Evolutionary conservation across 2,329 filamentous ascomycete species (phyloP).

Genomic region (Dactylella cylindrospora): DNA sequence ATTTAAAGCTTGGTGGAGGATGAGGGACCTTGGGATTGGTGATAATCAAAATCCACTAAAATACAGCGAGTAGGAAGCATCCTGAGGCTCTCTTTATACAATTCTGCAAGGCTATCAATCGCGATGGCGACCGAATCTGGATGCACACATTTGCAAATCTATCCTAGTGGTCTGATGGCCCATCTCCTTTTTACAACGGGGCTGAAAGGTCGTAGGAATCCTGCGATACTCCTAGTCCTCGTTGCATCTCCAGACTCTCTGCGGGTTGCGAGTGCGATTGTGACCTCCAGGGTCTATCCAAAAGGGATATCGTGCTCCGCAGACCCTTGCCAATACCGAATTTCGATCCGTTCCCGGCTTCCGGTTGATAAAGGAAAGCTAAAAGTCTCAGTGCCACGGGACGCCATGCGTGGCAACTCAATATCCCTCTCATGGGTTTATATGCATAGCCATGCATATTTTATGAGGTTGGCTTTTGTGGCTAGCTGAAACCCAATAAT

Average conservation of each 20-base stretch:
- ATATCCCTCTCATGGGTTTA: background rate
- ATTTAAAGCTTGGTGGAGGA: too few species aligned
- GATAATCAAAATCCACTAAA: too few species aligned
- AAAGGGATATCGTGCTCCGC: background rate
- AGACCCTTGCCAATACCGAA: background rate
- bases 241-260: background rate
- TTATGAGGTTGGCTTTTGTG: background rate
- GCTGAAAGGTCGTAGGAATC: background rate
- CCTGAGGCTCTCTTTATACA: background rate
- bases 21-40: too few species aligned
- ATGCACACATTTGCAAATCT: background rate
- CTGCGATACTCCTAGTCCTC: background rate
- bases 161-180: background rate
- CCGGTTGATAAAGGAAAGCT: conserved; percentile 12
- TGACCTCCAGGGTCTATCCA: too few species aligned
- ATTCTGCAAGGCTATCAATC: background rate
- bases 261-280: conserved; percentile 5
- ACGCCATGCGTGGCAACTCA: conserved; percentile 9
- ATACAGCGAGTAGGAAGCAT: too few species aligned
- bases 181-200: background rate
- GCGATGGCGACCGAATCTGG: background rate
- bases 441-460: background rate
- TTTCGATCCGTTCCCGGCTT: background rate
- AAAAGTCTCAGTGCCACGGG: conserved; percentile 9
- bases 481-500: too few species aligned